Conservation (phyloP, 2,329 filamentous ascomycete species). For the Hypoxylon sp. region DNA sequence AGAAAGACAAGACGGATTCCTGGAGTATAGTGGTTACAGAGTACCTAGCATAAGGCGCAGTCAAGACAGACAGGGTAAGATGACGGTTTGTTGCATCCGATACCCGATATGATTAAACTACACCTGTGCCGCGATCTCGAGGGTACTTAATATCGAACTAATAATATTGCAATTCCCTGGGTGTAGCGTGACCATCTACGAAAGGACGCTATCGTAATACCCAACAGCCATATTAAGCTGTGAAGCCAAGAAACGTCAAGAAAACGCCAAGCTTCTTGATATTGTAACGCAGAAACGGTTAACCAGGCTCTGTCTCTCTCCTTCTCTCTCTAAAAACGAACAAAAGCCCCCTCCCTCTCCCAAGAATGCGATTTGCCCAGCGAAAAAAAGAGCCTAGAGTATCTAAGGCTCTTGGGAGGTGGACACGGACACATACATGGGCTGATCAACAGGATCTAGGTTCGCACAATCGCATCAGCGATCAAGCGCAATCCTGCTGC, state of each 20-base stretch:
- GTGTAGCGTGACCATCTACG: too few species aligned
- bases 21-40: too few species aligned
- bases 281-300: slow-evolving; percentile 25
- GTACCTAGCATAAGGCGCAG: too few species aligned
- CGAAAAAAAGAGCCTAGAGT: slow-evolving; percentile 11
- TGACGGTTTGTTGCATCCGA: neutral
- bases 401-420: slow-evolving; percentile 20
- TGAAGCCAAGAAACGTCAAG: slow-evolving; percentile 34
- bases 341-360: too few species aligned
- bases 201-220: too few species aligned
- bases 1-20: neutral
- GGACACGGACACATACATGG: slow-evolving; percentile 22
- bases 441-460: slow-evolving; percentile 35
- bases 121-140: slow-evolving; percentile 12
- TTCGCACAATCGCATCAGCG: slow-evolving; percentile 26
- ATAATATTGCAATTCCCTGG: too few species aligned
- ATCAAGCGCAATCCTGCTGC: slow-evolving; percentile 22
- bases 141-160: slow-evolving; percentile 17
- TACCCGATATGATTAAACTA: slow-evolving; percentile 5
- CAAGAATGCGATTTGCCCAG: slow-evolving; percentile 18
- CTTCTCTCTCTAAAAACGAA: too few species aligned
- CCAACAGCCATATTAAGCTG: slow-evolving; percentile 7
- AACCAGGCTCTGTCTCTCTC: neutral
- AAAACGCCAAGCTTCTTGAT: slow-evolving; percentile 32
- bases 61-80: too few species aligned